Base-by-base conservation (phyloP, 2,329 filamentous ascomycete species). In the Epichloe sp. region DNA sequence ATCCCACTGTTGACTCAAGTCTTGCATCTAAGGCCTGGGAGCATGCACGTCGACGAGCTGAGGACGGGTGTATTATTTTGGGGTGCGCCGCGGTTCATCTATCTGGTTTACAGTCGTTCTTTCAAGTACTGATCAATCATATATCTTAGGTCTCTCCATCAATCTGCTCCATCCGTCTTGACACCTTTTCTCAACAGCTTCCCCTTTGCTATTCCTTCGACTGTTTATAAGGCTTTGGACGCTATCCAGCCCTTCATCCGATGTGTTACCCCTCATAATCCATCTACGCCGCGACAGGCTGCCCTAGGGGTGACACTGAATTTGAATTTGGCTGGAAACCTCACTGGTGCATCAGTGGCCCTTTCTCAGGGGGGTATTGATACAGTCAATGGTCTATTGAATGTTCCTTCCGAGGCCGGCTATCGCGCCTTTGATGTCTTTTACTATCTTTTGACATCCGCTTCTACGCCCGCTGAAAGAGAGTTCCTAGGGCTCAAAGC, bases 341-440 rank as follows among this genome's bases (percentile, higher is more conserved):
- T 97, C 12, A 85, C 84, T 0, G 84, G 79, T 1, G 85, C 88
- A 26, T 78, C 81, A 2, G 67, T 97, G 48, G 82, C 88, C 26
- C 71, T 98, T 7, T 91, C 91, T 0, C 85, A 88, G 40, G 86
- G 88, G 3, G 93, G 93, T 17, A 86, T 98, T 54, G 87, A 98
- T 63, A 93, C 89, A 0, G 70, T 76, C 19, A 81, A 81, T 55
- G 93, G 91, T 42, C 74, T 98, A 11, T 73, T 96, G 15, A 82
- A 86, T 52, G 80, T 98, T 15, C 87, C 93, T 0, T 68, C 82
- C 0, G 82, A 95, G 62, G 63, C 81, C 6, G 93, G 93, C 12
- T 88, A 88, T 67, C 83, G 93, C 55, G 93, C 91, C 3, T 98
- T 98, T 59, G 91, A 98, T 63, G 93, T 95, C 47, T 97, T 98